Evolutionary conservation across 371 early-diverging fungal species (phyloP), one percentile per base, ranked within the genome.

Genomic region (Apophysomyces trapeziformis): DNA sequence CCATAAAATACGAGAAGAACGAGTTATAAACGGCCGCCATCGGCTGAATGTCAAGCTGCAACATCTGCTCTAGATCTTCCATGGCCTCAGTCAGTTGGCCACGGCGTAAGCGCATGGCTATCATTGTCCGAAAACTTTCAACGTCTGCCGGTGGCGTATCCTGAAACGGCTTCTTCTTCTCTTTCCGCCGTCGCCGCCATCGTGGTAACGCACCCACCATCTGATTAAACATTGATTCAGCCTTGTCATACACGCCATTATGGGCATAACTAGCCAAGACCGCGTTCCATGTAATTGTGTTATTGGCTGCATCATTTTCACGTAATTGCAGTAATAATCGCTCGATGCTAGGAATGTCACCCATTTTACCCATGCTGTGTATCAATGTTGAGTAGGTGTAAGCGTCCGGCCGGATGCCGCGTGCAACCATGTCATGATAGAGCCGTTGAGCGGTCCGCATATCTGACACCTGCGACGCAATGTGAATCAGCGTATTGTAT

Each of bases 341-440:
- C 44, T 78, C 74, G 18, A 83, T 68, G 5, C 80, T 79, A 11
- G 68, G 57, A 9, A 74, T 43, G 61, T 83, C 80, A 2, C 77
- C 75, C 61, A 76, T 68, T 18, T 62, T 61, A 0, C 77, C 76
- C 73, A 83, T 70, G 4, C 75, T 67, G 32, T 70, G 43, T 5
- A 83, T 18, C n/a, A 83, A 61, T 0, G 78, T 75, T 0, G 80
- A 65, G 39, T 80, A 83, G 1, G 83, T 83, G 18, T 68, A 74
- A 7, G 35, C 65, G 37, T 83, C 79, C 0, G 83, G 77, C 13
- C 65, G 62, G 5, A 83, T 47, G 2, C 60, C 70, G 35, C 71
- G 70, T 5, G 83, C 75, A 12, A 77, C 38, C 80, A 83, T 80
- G 14, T 77, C 77, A 47, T 80, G 74, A 68, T 83, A 83, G 13